A percentile compares a stretch with the other conserved stretches of the same genome.
Evolutionary conservation across 148 eudicot species (phyloP).

Genomic region (Chenopodium berlandieri): DNA sequence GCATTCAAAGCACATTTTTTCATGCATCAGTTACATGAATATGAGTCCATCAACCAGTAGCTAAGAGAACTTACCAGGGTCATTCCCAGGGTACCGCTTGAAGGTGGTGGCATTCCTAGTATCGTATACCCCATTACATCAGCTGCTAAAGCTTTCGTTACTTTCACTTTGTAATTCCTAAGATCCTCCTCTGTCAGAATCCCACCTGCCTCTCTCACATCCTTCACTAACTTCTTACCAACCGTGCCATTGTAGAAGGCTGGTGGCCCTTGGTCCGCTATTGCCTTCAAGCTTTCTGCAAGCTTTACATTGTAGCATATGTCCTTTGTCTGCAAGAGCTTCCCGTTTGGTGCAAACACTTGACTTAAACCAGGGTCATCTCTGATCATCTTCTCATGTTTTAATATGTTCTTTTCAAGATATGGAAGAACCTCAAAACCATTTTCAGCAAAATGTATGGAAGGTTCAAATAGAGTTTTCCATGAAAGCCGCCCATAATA

Average conservation of each 20-base stretch:
- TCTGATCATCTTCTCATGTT: constrained; percentile 28
- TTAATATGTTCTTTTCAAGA: constrained; percentile 40
- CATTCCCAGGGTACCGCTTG: constrained; percentile 83
- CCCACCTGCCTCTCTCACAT: constrained; percentile 78
- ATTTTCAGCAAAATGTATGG: constrained; percentile 58
- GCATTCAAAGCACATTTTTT: too few species aligned
- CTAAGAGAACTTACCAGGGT: constrained; percentile 54
- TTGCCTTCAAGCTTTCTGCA: constrained; percentile 50
- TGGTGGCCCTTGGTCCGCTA: constrained; percentile 69
- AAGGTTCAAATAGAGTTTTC: constrained; percentile 63
- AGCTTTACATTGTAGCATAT: constrained; percentile 72
- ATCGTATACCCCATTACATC: constrained; percentile 68
- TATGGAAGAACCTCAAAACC: constrained; percentile 72
- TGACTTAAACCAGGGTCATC: constrained; percentile 63
- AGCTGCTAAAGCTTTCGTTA: constrained; percentile 52
- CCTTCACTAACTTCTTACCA: constrained; percentile 66
- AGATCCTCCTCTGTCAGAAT: constrained; percentile 86
- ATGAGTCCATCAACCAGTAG: neutral
- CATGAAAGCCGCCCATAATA: constrained; percentile 74
- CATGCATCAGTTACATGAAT: too few species aligned
- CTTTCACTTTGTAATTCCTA: constrained; percentile 55
- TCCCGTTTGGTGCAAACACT: constrained; percentile 78
- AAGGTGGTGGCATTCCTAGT: constrained; percentile 93
- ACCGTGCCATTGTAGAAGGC: constrained; percentile 69
- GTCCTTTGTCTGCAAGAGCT: constrained; percentile 68